These are phyloP conservation scores for Saccharomycopsis olivae DNA, from an alignment of 805 yeast genomes.

Conservation along the genomic window DNA sequence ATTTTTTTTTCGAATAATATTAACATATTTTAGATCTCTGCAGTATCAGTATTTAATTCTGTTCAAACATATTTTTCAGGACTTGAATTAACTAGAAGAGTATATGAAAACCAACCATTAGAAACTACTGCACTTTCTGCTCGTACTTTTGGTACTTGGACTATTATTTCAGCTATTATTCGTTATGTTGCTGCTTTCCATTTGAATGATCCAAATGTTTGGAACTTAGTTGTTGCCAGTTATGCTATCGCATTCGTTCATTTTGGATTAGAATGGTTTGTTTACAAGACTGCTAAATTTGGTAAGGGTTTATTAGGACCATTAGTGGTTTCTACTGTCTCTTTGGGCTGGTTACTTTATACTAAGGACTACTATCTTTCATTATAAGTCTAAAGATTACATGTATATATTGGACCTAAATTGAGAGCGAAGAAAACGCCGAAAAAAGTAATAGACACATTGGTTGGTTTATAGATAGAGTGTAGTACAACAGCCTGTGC, in stretches of 20 bases:
- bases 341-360: slow-evolving; percentile 70
- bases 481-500: too few relatives aligned
- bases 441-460: too few relatives aligned
- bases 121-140: slow-evolving; percentile 67
- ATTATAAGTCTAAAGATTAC: slow-evolving; percentile 2
- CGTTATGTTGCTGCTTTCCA: slow-evolving; percentile 83
- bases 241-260: slow-evolving; percentile 78
- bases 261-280: slow-evolving; percentile 73
- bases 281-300: slow-evolving; percentile 67
- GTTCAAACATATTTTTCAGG: slow-evolving; percentile 76
- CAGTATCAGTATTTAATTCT: slow-evolving; percentile 88
- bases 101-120: slow-evolving; percentile 54
- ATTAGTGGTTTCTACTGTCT: slow-evolving; percentile 61
- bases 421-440: too few relatives aligned
- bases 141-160: slow-evolving; percentile 99
- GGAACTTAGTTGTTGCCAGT: slow-evolving; percentile 67
- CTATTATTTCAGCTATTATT: slow-evolving; percentile 72
- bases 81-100: slow-evolving; percentile 62
- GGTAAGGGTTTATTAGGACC: slow-evolving; percentile 92
- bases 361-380: slow-evolving; percentile 54
- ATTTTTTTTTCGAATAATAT: too few relatives aligned
- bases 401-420: not conserved
- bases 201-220: slow-evolving; percentile 57
- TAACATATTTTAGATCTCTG: slow-evolving; percentile 36
- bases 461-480: too few relatives aligned